Percentiles rank a stretch among this genome's conserved stretches.
Conservation (phyloP, 495 filamentous ascomycete species). For the Chaetomium cochliodes region DNA sequence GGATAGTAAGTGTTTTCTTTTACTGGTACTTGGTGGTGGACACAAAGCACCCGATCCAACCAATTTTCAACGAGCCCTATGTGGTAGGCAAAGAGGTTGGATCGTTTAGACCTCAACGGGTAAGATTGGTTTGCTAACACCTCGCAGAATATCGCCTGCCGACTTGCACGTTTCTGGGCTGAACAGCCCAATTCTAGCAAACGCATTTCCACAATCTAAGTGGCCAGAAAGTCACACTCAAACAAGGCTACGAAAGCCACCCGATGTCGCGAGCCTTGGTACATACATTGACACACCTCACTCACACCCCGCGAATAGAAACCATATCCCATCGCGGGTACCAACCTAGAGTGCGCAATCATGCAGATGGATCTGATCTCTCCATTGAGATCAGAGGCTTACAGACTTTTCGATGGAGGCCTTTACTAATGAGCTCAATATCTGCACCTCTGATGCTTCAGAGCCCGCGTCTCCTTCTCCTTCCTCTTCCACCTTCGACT, state of each 20-base stretch:
- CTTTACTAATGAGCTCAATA: not conserved
- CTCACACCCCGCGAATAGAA: constrained; percentile 19
- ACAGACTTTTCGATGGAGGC: not conserved
- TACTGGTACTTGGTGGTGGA: not conserved
- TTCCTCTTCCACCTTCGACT: not conserved
- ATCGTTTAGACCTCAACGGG: not conserved
- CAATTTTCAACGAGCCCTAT: not conserved
- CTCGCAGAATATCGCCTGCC: constrained; percentile 49
- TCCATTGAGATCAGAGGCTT: not conserved
- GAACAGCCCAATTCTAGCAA: constrained; percentile 1
- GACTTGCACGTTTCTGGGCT: constrained; percentile 61
- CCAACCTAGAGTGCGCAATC: constrained; percentile 8
- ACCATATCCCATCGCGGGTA: not conserved
- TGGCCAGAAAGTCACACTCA: not conserved
- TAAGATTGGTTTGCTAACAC: constrained; percentile 20
- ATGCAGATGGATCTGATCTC: not conserved
- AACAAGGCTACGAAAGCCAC: not conserved
- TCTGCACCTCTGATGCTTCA: not conserved
- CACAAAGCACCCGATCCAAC: not conserved
- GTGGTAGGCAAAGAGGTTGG: not conserved
- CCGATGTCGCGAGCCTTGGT: constrained; percentile 26
- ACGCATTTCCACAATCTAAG: not conserved
- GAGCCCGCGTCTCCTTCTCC: too few species aligned
- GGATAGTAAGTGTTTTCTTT: constrained; percentile 50
- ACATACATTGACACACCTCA: constrained; percentile 6